Evolutionary conservation across 352 stramenopile genomes (phyloP), one percentile per base, ranked within the genome.

Genomic region (Phytopythium litorale): DNA sequence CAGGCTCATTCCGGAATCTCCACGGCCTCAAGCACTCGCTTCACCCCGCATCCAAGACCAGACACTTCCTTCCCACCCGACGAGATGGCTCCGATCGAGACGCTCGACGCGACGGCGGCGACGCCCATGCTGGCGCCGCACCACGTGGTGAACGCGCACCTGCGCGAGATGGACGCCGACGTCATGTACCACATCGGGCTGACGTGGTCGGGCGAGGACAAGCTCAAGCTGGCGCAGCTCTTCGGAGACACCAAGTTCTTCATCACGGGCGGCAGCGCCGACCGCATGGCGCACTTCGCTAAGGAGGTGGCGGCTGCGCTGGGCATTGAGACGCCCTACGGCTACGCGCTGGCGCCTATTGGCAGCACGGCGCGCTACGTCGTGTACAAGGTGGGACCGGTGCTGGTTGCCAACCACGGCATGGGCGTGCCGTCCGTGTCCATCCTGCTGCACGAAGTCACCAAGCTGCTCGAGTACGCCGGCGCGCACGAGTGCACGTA

Each of bases 161-260:
- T 92, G 50, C 68, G 56, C 60, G 67, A 76, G 58, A 82, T 89
- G 70, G 50, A 75, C 32, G 81, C 66, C 32, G 84, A 92, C 63
- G 81, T 92, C 67, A 69, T 91, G 60, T 92, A 87, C 69, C 81
- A 92, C 67, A 84, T 92, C 57, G 84, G 84, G 5, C 75, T 92
- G 54, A 75, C 79, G 48, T 89, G 70, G 63, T 76, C 73, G 19
- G 63, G 63, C 25, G 67, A 87, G 25, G 75, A 89, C 49, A 70
- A 75, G 48, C 60, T 76, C 55, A 56, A 76, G 50, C 56, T 91
- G 56, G 58, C 56, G 51, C 63, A 68, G 42, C 73, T 82, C 49
- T 92, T 92, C 58, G 78, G 81, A 49, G 77, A 92, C 59, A 81
- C 91, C 64, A 80, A 86, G 65, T 94, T 94, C 66, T 90, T 94